These are phyloP conservation scores for Ustilago esculenta DNA, from an alignment of 1,284 basidiomycete genomes.

Conservation along the genomic window DNA sequence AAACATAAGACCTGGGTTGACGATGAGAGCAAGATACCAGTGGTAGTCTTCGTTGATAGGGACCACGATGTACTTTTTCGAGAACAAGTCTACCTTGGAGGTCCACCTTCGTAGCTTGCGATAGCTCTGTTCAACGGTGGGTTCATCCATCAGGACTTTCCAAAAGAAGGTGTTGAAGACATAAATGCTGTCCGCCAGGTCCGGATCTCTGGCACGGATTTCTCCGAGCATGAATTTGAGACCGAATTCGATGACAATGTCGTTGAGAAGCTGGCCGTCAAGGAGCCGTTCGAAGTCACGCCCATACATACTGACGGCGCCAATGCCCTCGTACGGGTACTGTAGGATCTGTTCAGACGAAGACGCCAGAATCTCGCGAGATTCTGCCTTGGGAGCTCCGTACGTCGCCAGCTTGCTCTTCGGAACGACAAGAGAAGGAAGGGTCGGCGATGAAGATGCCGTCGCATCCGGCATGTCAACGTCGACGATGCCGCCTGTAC, in stretches of 20 bases:
- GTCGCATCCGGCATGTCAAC: constrained; percentile 9
- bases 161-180: constrained; percentile 98
- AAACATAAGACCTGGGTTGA: constrained; percentile 73
- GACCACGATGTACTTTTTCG: constrained; percentile 89
- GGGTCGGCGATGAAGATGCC: neutral
- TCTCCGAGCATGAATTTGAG: constrained; percentile 75
- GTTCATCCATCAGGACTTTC: constrained; percentile 81
- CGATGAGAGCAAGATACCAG: constrained; percentile 96
- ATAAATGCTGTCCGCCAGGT: constrained; percentile 79
- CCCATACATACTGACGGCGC: constrained; percentile 46
- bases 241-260: constrained; percentile 94
- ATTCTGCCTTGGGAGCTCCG: constrained; percentile 1
- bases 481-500: neutral
- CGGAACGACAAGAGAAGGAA: neutral
- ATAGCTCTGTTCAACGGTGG: constrained; percentile 73
- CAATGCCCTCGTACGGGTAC: constrained; percentile 51
- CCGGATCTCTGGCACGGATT: constrained; percentile 69
- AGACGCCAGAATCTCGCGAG: neutral
- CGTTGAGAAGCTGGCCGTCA: constrained; percentile 74
- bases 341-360: constrained; percentile 31
- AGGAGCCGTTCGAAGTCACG: constrained; percentile 52
- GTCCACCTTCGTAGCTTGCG: constrained; percentile 94
- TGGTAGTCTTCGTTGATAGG: constrained; percentile 97
- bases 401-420: constrained; percentile 1
- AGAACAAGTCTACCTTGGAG: constrained; percentile 82